Evolutionary conservation across 2,329 filamentous ascomycete genomes (phyloP).

Genomic region (Aureobasidium lini): DNA sequence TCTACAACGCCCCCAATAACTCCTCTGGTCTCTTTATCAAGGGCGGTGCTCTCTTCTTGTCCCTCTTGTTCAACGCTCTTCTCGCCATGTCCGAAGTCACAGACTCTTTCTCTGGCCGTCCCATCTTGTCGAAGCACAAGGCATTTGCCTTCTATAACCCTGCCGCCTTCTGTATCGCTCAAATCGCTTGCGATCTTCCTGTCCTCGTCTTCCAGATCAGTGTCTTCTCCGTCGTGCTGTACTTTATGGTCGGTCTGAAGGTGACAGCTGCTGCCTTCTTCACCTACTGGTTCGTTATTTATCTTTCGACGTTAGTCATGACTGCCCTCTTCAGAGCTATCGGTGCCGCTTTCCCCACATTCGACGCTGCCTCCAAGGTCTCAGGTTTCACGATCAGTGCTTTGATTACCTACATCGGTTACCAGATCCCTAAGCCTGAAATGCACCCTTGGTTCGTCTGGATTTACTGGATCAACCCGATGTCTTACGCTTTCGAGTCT

Average conservation of each 20-base stretch:
- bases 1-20: slow-evolving; percentile 55
- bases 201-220: slow-evolving; percentile 47
- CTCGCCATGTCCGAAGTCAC: slow-evolving; percentile 61
- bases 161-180: slow-evolving; percentile 44
- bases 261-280: slow-evolving; percentile 50
- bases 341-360: slow-evolving; percentile 26
- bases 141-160: slow-evolving; percentile 34
- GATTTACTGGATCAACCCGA: slow-evolving; percentile 44
- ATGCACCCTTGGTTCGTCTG: slow-evolving; percentile 46
- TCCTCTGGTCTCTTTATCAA: slow-evolving; percentile 57
- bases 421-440: slow-evolving; percentile 25
- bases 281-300: slow-evolving; percentile 50
- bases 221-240: slow-evolving; percentile 16
- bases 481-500: slow-evolving; percentile 25
- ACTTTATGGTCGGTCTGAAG: slow-evolving; percentile 26
- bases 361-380: slow-evolving; percentile 26
- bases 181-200: slow-evolving; percentile 45
- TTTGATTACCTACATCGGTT: slow-evolving; percentile 28
- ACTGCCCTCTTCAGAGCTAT: slow-evolving; percentile 39
- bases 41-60: slow-evolving; percentile 56
- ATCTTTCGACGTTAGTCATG: slow-evolving; percentile 36
- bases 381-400: slow-evolving; percentile 24
- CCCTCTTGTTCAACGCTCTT: slow-evolving; percentile 55
- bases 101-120: slow-evolving; percentile 39
- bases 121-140: slow-evolving; percentile 40